These are phyloP conservation scores for Pseudopithomyces chartarum DNA, from an alignment of 2,329 filamentous ascomycete species.

Conservation along the genomic window DNA sequence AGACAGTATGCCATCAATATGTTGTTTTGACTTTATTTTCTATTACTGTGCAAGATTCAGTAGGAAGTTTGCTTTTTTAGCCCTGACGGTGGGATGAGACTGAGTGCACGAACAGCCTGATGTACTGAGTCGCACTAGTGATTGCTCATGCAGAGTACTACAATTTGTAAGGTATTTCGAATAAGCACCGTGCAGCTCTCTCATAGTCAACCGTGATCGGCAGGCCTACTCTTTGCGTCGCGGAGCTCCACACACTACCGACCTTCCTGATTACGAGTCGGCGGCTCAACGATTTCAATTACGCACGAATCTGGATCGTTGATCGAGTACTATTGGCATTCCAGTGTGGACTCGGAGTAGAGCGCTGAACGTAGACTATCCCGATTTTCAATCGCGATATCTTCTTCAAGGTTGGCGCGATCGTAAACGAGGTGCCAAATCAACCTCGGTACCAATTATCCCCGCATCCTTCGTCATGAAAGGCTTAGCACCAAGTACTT, in stretches of 20 bases:
- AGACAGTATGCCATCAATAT: no score
- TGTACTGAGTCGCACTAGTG: neutral
- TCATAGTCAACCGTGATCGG: no score
- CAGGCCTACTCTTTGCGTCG: neutral
- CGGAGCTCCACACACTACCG: neutral
- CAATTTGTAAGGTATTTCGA: no score
- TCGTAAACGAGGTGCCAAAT: neutral
- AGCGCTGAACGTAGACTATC: neutral
- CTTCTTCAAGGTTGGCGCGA: neutral
- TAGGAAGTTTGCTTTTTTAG: no score
- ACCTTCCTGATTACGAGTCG: neutral
- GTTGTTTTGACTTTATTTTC: no score
- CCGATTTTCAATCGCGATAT: neutral
- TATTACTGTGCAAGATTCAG: no score
- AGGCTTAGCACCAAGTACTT: neutral
- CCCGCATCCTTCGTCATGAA: neutral
- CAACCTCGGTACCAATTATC: slow-evolving; percentile 6
- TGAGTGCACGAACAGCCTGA: no score
- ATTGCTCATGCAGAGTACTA: no score
- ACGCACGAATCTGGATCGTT: neutral
- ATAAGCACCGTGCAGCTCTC: no score
- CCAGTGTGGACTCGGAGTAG: slow-evolving; percentile 3
- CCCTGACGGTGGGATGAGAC: no score
- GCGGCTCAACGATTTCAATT: no score
- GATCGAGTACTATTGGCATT: no score